A percentile compares a stretch with the other conserved stretches of the same genome.
These are phyloP conservation scores for Sarcocystis neurona DNA, from an alignment of 169 alveolate species.

Conservation along the genomic window DNA sequence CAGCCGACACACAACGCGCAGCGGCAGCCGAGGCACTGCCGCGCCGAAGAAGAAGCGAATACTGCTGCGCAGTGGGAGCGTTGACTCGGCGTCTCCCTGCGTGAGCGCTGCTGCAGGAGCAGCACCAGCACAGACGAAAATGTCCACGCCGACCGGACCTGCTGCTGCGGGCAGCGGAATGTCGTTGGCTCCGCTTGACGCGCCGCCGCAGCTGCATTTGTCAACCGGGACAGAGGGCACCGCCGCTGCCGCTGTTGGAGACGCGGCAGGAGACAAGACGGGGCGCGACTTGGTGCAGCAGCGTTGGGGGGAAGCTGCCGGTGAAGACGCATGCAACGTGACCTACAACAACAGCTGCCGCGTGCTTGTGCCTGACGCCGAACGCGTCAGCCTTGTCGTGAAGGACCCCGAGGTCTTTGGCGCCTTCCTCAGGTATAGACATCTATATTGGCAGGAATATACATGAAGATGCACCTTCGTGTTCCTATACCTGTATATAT, in stretches of 20 bases:
- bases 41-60: conserved; percentile 22
- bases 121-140: not conserved
- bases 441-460: too few species aligned
- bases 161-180: not conserved
- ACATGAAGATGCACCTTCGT: too few species aligned
- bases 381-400: not conserved
- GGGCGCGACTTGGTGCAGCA: too few species aligned
- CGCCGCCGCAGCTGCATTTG: too few species aligned
- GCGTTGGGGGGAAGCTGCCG: not conserved
- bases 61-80: not conserved
- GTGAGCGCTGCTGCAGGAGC: not conserved
- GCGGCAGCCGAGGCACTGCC: conserved; percentile 24
- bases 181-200: not conserved
- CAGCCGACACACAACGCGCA: not conserved
- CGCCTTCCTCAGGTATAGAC: not conserved
- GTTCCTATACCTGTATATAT: too few species aligned
- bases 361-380: conserved; percentile 3
- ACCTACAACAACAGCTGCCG: not conserved
- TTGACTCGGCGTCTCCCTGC: too few species aligned
- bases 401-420: conserved; percentile 9
- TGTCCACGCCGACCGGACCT: not conserved
- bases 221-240: not conserved
- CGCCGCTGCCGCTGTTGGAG: not conserved
- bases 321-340: not conserved
- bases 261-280: not conserved